Evolutionary conservation across 2,329 filamentous ascomycete species (phyloP).

Genomic region (Stachybotrys chartarum): DNA sequence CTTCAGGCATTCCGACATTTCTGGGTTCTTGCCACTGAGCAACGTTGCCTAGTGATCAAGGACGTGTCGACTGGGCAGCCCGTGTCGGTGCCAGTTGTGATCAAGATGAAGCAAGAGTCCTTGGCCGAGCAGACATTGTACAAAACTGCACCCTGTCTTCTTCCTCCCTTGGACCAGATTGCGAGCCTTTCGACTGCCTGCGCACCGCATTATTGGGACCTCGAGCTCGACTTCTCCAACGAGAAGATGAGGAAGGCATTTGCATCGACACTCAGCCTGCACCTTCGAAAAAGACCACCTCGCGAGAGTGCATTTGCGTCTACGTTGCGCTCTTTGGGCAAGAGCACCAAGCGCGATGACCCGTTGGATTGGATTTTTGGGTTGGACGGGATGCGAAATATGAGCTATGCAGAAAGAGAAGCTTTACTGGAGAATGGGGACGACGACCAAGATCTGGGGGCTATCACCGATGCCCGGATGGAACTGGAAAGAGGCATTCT

Average conservation of each 20-base stretch:
- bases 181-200: constrained; percentile 51
- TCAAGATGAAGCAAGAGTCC: constrained; percentile 46
- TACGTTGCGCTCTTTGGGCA: constrained; percentile 65
- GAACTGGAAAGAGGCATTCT: constrained; percentile 49
- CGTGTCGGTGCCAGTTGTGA: constrained; percentile 62
- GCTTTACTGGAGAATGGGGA: constrained; percentile 49
- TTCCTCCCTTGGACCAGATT: constrained; percentile 60
- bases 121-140: constrained; percentile 29
- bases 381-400: constrained; percentile 45
- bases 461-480: constrained; percentile 63
- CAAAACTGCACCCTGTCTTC: constrained; percentile 49
- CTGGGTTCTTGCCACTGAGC: constrained; percentile 90
- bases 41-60: constrained; percentile 79
- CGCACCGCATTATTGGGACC: constrained; percentile 68
- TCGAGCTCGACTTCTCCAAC: constrained; percentile 68
- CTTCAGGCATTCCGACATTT: constrained; percentile 95
- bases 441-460: constrained; percentile 39
- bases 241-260: constrained; percentile 55
- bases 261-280: constrained; percentile 62
- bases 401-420: constrained; percentile 59
- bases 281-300: constrained; percentile 63
- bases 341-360: constrained; percentile 19
- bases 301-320: constrained; percentile 65
- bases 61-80: constrained; percentile 80
- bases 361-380: constrained; percentile 71